Evolutionary conservation across 345 rosid genomes (phyloP).

Genomic region (Boechera stricta): DNA sequence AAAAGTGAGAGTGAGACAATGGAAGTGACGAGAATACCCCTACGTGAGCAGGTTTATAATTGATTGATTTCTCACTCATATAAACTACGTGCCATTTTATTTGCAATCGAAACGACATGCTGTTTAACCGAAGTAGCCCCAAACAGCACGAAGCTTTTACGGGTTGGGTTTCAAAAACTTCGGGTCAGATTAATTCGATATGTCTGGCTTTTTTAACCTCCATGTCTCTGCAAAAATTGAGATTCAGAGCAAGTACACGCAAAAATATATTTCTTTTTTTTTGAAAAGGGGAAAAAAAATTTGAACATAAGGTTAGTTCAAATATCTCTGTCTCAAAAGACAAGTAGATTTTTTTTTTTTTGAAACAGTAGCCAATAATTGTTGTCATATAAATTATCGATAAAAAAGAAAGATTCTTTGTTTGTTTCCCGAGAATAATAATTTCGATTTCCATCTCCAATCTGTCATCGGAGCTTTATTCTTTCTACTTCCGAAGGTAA

Average conservation of each 20-base stretch:
- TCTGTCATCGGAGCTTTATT: slow-evolving; percentile 11
- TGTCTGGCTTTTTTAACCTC: slow-evolving; percentile 32
- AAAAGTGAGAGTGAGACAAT: neutral
- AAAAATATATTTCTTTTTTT: neutral
- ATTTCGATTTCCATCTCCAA: neutral
- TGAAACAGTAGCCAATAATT: slow-evolving; percentile 16
- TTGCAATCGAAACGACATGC: neutral
- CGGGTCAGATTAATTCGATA: slow-evolving; percentile 30
- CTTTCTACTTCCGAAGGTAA: slow-evolving; percentile 28
- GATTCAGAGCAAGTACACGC: slow-evolving; percentile 30
- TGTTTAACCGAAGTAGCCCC: neutral
- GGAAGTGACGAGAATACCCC: slow-evolving; percentile 1
- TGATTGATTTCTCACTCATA: neutral
- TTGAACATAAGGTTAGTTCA: neutral
- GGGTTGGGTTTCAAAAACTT: slow-evolving; percentile 17
- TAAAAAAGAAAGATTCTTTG: slow-evolving; percentile 14
- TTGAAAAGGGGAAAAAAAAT: neutral
- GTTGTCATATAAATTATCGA: slow-evolving; percentile 21
- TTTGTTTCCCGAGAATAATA: slow-evolving; percentile 16
- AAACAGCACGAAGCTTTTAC: slow-evolving; percentile 4
- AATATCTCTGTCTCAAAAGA: slow-evolving; percentile 34
- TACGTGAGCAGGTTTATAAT: neutral
- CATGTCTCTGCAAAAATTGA: slow-evolving; percentile 33
- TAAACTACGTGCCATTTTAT: slow-evolving; percentile 8
- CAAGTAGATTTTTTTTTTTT: neutral